A percentile compares a stretch with the other conserved stretches of the same genome.
Evolutionary conservation across 2,329 filamentous ascomycete species (phyloP).

Genomic region (Cladosporium sp.): DNA sequence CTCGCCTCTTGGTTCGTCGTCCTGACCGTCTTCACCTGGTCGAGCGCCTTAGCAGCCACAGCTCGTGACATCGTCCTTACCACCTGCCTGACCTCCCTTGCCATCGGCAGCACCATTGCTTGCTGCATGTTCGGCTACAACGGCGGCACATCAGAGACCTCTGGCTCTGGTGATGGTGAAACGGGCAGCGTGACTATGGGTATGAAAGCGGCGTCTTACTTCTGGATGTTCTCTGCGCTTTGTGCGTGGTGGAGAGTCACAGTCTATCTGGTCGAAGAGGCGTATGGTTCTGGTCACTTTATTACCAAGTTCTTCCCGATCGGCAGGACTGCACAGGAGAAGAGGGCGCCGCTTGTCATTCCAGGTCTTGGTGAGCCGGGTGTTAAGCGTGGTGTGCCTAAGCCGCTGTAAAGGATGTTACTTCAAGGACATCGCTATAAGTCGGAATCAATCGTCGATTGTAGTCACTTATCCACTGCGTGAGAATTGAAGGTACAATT

Average conservation of each 20-base stretch:
- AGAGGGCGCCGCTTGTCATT: constrained; percentile 19
- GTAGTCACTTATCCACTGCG: too few species aligned
- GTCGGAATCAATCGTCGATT: too few species aligned
- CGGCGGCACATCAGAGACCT: constrained; percentile 13
- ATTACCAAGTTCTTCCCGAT: constrained; percentile 23
- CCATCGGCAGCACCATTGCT: constrained; percentile 20
- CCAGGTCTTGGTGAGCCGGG: constrained; percentile 23
- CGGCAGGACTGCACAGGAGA: constrained; percentile 18
- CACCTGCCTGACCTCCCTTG: constrained; percentile 18
- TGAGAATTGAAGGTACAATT: too few species aligned
- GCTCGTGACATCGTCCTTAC: constrained; percentile 19
- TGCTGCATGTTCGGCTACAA: constrained; percentile 21
- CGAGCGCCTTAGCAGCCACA: constrained; percentile 16
- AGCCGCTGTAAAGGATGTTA: neutral
- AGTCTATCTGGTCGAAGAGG: constrained; percentile 23
- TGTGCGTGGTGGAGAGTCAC: constrained; percentile 24
- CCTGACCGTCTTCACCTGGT: constrained; percentile 20
- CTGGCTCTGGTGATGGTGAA: constrained; percentile 18
- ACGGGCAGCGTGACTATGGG: constrained; percentile 16
- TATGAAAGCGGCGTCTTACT: constrained; percentile 24
- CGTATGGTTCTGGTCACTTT: constrained; percentile 17
- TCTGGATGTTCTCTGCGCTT: constrained; percentile 22
- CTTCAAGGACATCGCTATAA: too few species aligned
- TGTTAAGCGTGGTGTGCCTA: constrained; percentile 24
- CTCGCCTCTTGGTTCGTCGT: constrained; percentile 22